Conservation (phyloP, 805 yeast genomes). For the Teunomyces lycoperdinae region DNA sequence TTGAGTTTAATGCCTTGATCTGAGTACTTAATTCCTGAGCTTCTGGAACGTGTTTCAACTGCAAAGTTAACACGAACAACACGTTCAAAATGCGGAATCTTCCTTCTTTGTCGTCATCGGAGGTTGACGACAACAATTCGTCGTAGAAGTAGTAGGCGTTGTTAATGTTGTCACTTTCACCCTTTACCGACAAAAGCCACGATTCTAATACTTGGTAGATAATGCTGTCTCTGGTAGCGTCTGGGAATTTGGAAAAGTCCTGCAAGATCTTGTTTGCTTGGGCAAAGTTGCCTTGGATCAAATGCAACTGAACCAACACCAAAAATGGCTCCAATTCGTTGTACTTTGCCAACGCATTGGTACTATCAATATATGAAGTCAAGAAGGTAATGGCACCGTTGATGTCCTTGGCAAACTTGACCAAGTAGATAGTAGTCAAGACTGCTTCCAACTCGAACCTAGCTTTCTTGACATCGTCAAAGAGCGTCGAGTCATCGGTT, state of each 20-base stretch:
- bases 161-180: slow-evolving; percentile 40
- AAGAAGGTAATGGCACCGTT: slow-evolving; percentile 37
- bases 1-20: slow-evolving; percentile 43
- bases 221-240: slow-evolving; percentile 55
- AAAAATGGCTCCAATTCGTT: slow-evolving; percentile 42
- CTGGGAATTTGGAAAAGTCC: slow-evolving; percentile 33
- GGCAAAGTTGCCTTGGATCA: slow-evolving; percentile 34
- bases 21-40: slow-evolving; percentile 58
- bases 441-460: slow-evolving; percentile 41
- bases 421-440: slow-evolving; percentile 37
- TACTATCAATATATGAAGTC: slow-evolving; percentile 24
- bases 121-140: slow-evolving; percentile 62
- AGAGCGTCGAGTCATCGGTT: slow-evolving; percentile 41
- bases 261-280: slow-evolving; percentile 33
- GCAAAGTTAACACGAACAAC: slow-evolving; percentile 72
- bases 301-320: slow-evolving; percentile 38
- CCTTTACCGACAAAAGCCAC: slow-evolving; percentile 47
- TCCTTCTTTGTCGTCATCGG: slow-evolving; percentile 35
- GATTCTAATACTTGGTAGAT: slow-evolving; percentile 78
- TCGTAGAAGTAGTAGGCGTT: slow-evolving; percentile 64
- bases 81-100: slow-evolving; percentile 45
- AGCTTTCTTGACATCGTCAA: slow-evolving; percentile 36
- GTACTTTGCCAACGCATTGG: slow-evolving; percentile 16
- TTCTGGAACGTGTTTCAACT: slow-evolving; percentile 78
- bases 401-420: slow-evolving; percentile 32